Conservation (phyloP, 306 rosid genomes). For the Inga laurina region DNA sequence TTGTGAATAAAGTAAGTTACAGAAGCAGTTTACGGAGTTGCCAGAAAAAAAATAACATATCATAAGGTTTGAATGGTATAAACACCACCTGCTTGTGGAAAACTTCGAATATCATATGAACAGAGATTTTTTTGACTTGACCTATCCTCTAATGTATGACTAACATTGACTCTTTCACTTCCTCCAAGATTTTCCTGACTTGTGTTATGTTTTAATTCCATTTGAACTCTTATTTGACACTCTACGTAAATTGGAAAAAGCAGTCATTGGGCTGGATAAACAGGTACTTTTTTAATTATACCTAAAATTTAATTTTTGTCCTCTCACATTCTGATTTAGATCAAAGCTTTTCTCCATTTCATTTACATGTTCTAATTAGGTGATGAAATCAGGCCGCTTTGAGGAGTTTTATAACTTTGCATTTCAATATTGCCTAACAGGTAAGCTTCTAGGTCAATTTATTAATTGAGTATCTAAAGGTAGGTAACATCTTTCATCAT, state of each 20-base stretch:
- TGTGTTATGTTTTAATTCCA: too few species aligned
- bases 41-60: too few species aligned
- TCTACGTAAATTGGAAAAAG: conserved; percentile 48
- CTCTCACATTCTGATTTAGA: conserved; percentile 22
- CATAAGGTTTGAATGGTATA: too few species aligned
- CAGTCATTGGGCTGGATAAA: conserved; percentile 47
- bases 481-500: conserved; percentile 33
- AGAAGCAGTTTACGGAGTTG: too few species aligned
- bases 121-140: too few species aligned
- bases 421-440: conserved; percentile 63
- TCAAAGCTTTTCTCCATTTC: conserved; percentile 25
- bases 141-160: too few species aligned
- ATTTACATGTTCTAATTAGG: conserved; percentile 42
- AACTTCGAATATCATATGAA: too few species aligned
- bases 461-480: conserved; percentile 61
- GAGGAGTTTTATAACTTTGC: conserved; percentile 64
- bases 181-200: too few species aligned
- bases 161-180: too few species aligned
- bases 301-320: conserved; percentile 19
- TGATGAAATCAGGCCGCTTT: conserved; percentile 42
- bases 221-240: conserved; percentile 23
- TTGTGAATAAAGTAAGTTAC: too few species aligned
- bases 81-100: too few species aligned
- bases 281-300: conserved; percentile 44
- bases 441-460: conserved; percentile 53